Conservation (phyloP, 768 basidiomycete species). For the Naganishia antarctica region DNA sequence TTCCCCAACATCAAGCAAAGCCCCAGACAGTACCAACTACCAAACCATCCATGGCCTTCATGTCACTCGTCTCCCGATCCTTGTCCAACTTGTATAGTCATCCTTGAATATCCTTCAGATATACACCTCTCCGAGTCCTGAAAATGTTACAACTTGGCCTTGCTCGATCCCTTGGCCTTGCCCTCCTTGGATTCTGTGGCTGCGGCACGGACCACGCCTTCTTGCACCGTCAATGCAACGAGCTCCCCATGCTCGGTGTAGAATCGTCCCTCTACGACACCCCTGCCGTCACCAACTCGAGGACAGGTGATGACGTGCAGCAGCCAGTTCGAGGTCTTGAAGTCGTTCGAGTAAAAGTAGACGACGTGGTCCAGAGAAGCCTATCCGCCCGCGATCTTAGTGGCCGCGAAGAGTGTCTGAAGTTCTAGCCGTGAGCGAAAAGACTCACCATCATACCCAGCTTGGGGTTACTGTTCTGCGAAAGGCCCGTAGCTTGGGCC, state of each 20-base stretch:
- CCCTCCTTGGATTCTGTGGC: slow-evolving; percentile 64
- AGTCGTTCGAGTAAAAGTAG: slow-evolving; percentile 44
- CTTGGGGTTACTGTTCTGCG: slow-evolving; percentile 35
- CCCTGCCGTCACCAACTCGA: slow-evolving; percentile 40
- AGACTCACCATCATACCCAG: slow-evolving; percentile 44
- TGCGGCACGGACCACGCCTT: slow-evolving; percentile 54
- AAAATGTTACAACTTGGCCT: slow-evolving; percentile 32
- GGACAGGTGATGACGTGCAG: slow-evolving; percentile 48
- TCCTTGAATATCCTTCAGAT: too few species aligned
- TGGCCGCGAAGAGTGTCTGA: too few species aligned
- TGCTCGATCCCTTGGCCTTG: slow-evolving; percentile 57
- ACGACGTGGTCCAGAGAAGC: slow-evolving; percentile 47
- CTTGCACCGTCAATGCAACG: slow-evolving; percentile 48
- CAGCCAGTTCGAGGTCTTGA: slow-evolving; percentile 39
- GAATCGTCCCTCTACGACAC: slow-evolving; percentile 43
- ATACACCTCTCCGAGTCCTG: too few species aligned
- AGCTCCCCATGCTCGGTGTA: slow-evolving; percentile 43
- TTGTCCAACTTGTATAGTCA: too few species aligned
- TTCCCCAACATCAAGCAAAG: too few species aligned
- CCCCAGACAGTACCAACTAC: too few species aligned
- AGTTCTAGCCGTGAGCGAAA: too few species aligned
- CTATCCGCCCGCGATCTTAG: too few species aligned
- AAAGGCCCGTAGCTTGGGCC: slow-evolving; percentile 41
- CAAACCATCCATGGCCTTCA: too few species aligned
- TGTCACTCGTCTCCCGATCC: too few species aligned